phyloP scores from a whole-genome alignment of 345 rosid species.

The Mercurialis annua region DNA sequence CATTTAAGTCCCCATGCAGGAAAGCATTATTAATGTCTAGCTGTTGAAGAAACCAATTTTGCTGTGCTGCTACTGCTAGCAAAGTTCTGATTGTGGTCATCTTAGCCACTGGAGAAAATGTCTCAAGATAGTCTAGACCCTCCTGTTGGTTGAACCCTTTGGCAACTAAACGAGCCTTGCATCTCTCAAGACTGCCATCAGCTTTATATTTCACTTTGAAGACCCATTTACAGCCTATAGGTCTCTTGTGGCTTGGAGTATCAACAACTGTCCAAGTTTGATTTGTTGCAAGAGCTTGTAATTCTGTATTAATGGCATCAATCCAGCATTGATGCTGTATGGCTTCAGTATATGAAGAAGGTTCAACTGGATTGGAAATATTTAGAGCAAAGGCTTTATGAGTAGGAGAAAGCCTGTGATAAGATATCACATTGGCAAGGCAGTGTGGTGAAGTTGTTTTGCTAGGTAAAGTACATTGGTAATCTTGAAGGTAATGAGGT shows the following conservation, averaged over 20 bases:
- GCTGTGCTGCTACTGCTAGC: neutral
- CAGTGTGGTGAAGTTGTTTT: no score
- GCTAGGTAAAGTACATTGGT: no score
- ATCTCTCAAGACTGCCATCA: neutral
- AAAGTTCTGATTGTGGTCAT: neutral
- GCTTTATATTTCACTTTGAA: neutral
- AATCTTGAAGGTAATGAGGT: no score
- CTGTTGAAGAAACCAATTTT: no score
- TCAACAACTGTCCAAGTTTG: neutral
- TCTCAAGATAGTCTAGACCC: neutral
- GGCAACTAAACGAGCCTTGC: no score
- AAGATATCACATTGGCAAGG: no score
- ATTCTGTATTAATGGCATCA: neutral
- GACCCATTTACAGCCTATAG: neutral
- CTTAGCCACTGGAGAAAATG: neutral
- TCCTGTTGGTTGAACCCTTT: neutral
- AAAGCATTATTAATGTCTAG: neutral
- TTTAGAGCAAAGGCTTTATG: no score
- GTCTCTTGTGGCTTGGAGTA: neutral
- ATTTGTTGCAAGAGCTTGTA: neutral
- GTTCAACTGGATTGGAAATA: no score
- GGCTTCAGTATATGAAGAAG: no score
- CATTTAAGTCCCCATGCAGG: neutral
- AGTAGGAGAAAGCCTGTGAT: no score
- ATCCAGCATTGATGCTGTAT: no score